These are phyloP conservation scores for Vitis rupestris DNA, from an alignment of 164 flowering plant species.

Conservation along the genomic window DNA sequence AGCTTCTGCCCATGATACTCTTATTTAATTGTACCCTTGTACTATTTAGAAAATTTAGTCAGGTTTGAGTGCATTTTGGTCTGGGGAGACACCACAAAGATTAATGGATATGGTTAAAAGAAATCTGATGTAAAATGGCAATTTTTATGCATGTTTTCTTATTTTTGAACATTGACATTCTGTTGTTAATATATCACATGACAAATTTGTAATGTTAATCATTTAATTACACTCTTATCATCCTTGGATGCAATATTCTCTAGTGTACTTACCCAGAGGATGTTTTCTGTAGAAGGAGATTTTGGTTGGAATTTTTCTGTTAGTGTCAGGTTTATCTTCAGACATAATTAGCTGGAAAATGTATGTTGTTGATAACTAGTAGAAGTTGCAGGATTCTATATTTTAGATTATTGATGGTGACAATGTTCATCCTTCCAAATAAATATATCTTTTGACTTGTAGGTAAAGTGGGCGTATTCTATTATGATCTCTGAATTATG, in stretches of 20 bases:
- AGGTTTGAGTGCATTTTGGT: slow-evolving; percentile 7
- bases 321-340: slow-evolving; percentile 2
- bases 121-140: no score
- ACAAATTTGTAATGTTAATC: neutral
- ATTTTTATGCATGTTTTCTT: no score
- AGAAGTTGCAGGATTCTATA: slow-evolving; percentile 33
- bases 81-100: slow-evolving; percentile 24
- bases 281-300: slow-evolving; percentile 13
- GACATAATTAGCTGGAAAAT: slow-evolving; percentile 17
- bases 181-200: no score
- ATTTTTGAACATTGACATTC: no score
- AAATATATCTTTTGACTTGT: slow-evolving; percentile 92
- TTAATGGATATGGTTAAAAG: neutral
- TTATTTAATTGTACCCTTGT: no score
- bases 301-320: slow-evolving; percentile 17
- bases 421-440: slow-evolving; percentile 79
- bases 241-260: neutral
- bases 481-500: slow-evolving; percentile 93
- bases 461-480: slow-evolving; percentile 96
- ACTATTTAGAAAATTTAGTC: no score
- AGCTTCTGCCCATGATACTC: no score
- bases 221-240: neutral
- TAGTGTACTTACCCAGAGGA: neutral
- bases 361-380: slow-evolving; percentile 25
- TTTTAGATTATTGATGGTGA: slow-evolving; percentile 57